phyloP scores from a whole-genome alignment of 129 eudicot species.

The Helianthus tuberosus region DNA sequence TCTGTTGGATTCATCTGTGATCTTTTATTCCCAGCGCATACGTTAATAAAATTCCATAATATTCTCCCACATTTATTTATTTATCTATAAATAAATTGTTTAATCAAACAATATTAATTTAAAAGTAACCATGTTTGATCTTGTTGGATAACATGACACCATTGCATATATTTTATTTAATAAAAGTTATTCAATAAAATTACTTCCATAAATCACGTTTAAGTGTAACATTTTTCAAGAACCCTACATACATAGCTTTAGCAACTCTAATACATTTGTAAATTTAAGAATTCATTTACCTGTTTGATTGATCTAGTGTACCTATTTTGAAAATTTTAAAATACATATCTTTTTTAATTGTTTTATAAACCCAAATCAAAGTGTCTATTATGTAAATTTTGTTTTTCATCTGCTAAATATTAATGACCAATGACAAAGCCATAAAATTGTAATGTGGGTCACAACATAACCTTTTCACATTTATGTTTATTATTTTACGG shows the following conservation, averaged over 20 bases:
- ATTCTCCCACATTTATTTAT: constrained; percentile 13
- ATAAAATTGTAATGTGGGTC: too few relatives aligned
- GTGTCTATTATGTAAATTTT: too few relatives aligned
- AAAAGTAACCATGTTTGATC: constrained; percentile 21
- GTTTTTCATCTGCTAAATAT: too few relatives aligned
- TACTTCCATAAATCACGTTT: constrained; percentile 54
- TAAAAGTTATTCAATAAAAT: constrained; percentile 25
- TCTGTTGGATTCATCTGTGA: constrained; percentile 36
- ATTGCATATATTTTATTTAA: constrained; percentile 16
- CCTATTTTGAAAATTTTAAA: neutral
- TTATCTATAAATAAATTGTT: neutral
- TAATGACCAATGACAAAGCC: too few relatives aligned
- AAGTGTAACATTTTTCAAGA: constrained; percentile 51
- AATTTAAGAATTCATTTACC: neutral
- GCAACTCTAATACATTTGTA: constrained; percentile 21
- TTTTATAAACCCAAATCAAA: too few relatives aligned
- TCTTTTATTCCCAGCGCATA: constrained; percentile 28
- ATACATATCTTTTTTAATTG: neutral
- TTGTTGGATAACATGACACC: constrained; percentile 34
- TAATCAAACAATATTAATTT: neutral
- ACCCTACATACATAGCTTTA: constrained; percentile 41
- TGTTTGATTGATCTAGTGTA: neutral
- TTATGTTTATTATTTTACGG: too few relatives aligned
- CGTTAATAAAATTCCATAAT: constrained; percentile 32
- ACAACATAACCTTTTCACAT: too few relatives aligned